These are phyloP conservation scores for Pezicula neosporulosa DNA, from an alignment of 2,329 filamentous ascomycete species.

Conservation along the genomic window DNA sequence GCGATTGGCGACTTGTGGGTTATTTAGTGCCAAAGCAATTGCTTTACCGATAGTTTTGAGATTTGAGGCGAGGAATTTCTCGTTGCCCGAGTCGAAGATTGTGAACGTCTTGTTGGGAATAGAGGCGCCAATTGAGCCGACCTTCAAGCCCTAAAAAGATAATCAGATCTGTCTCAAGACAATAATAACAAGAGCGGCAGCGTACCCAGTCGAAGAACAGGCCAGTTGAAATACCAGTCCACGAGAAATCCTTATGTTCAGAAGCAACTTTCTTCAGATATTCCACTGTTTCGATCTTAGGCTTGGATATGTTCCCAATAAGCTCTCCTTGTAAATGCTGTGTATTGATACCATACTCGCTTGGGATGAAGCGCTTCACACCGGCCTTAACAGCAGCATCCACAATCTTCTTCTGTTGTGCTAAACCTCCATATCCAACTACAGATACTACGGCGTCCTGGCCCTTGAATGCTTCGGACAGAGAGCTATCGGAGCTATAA, in stretches of 20 bases:
- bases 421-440: conserved; percentile 4
- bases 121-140: conserved; percentile 29
- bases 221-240: conserved; percentile 29
- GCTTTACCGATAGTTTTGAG: conserved; percentile 28
- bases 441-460: conserved; percentile 20
- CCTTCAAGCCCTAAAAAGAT: conserved; percentile 13
- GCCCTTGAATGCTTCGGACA: conserved; percentile 24
- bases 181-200: neutral
- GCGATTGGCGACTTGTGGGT: conserved; percentile 28
- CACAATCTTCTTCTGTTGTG: conserved; percentile 34
- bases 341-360: conserved; percentile 45
- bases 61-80: conserved; percentile 12
- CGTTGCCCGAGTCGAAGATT: conserved; percentile 26
- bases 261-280: conserved; percentile 7
- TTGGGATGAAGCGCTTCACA: conserved; percentile 58
- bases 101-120: conserved; percentile 24
- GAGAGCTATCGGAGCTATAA: conserved; percentile 8
- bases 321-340: conserved; percentile 8
- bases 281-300: conserved; percentile 6
- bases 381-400: conserved; percentile 56
- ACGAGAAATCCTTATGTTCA: conserved; percentile 19
- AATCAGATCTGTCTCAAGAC: neutral
- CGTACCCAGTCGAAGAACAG: conserved; percentile 19
- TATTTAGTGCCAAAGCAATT: conserved; percentile 30
- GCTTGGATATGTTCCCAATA: conserved; percentile 9